Base-by-base conservation (phyloP, 1,284 basidiomycete species). In the Ganoderma resinaceum region DNA sequence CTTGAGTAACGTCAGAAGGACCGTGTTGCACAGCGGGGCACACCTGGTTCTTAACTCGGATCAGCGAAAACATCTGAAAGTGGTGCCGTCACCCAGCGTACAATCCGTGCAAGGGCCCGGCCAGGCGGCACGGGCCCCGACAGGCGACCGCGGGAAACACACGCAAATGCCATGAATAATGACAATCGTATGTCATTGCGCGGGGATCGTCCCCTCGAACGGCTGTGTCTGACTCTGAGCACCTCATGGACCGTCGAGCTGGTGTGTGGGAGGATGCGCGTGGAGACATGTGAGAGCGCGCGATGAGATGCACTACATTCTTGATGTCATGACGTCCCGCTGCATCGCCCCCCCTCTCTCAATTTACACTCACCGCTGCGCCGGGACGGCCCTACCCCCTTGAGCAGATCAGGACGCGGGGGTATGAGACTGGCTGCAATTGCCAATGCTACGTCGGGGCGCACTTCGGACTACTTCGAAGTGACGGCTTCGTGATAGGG, bases 401-500 rank as follows among this genome's bases (percentile, higher is more conserved):
- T 9, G 38, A 57, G 65, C 60, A 38, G 29, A 42, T 61, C 65
- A 37, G 16, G 55, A 53, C 23, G 12, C 18, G 29, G 6, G 53
- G 14, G 31, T 46, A n/a, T 14, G 53, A 18, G 31, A 35, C 18
- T 37, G 55, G n/a, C 43, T 46, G 43, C 43, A 46, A 46, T 46
- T 46, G 43, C 43, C 55, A 31, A 58, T 58, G 20, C 33, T 2
- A 58, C 20, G 9, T 8, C 33, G 55, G 55, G 37, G 37, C 62
- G 61, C 35, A 33, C 33, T n/a, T n/a, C n/a, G n/a, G n/a, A 55
- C 23, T 40, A 46, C 52, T 9, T 62, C 61, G 64, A 63, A 61
- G 62, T 67, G 71, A 68, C 71, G 64, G 65, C 66, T 72, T 69
- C 61, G 53, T 70, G 68, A 70, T 70, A 66, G 33, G 38, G 37